Evolutionary conservation across 768 basidiomycete genomes (phyloP), one percentile per base, ranked within the genome.

Genomic region (Pilatotrama ljubarskyi): DNA sequence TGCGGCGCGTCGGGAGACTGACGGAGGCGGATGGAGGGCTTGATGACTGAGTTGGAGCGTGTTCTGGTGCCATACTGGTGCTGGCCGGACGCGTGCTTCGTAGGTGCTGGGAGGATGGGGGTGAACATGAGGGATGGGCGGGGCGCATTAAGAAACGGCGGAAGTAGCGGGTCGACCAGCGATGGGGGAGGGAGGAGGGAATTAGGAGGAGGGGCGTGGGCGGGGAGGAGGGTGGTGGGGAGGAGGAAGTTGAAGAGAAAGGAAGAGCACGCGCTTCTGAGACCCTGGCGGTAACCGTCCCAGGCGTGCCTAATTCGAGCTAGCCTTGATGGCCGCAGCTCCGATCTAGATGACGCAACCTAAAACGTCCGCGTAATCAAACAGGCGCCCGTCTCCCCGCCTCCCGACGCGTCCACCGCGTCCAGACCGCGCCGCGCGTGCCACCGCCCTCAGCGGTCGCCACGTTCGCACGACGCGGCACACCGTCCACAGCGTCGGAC

Each of bases 51-150:
- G 59, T 82, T 82, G 44, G 81, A 79, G 60, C 82, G 79, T 36
- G 79, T 83, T 50, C 84, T 75, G 17, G 83, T 85, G 62, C 79
- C 79, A 77, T 86, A 84, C 61, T 73, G 70, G 72, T 78, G 78
- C 36, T 65, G 66, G 35, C 62, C 62, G 22, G 66, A 48, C 17
- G 63, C 25, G 52, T 78, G 77, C 17, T 70, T 63, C n/a, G 59
- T 59, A 36, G 69, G 64, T 42, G 64, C 55, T 38, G 73, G 66
- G 48, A 62, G 37, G 60, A 56, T 49, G 65, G 64, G 62, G n/a
- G 67, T 56, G 54, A 64, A 62, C 72, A 73, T 73, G 64, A 53
- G 68, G 55, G 14, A 37, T 29, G 47, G 55, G 66, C 52, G 68
- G 62, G 64, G 68, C 65, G 55, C 72, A 73, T 74, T 69, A 72